Evolutionary conservation across 768 basidiomycete species (phyloP).

Genomic region (Leucosporidium creatinivorum): DNA sequence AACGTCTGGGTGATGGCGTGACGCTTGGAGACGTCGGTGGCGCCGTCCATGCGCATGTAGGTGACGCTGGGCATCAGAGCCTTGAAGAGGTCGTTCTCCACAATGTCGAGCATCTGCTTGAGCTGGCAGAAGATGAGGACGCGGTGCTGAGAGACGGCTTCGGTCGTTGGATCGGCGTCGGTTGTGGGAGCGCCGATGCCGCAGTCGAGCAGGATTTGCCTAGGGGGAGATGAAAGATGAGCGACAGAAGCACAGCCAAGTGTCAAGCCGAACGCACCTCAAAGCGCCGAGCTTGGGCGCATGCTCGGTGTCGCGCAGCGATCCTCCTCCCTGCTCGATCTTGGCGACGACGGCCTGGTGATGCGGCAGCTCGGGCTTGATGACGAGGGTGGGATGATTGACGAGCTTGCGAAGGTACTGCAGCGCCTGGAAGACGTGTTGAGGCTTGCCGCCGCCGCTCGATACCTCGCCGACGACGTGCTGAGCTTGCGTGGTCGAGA

Average conservation of each 20-base stretch:
- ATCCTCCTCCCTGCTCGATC: constrained; percentile 24
- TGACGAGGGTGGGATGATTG: constrained; percentile 88
- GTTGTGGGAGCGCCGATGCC: constrained; percentile 66
- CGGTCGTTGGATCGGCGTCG: constrained; percentile 50
- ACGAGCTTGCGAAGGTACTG: constrained; percentile 96
- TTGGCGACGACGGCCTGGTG: constrained; percentile 54
- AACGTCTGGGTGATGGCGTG: constrained; percentile 97
- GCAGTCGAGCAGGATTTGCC: constrained; percentile 88
- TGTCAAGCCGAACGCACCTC: constrained; percentile 51
- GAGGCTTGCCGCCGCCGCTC: constrained; percentile 42
- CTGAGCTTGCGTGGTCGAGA: constrained; percentile 60
- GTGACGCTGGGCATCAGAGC: constrained; percentile 88
- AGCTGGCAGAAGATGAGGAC: constrained; percentile 99
- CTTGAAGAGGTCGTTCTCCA: constrained; percentile 87
- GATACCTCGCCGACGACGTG: constrained; percentile 46
- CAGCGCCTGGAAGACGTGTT: constrained; percentile 89
- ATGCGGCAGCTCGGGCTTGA: constrained; percentile 58
- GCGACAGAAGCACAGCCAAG: neutral
- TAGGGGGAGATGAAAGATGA: constrained; percentile 40
- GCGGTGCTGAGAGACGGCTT: constrained; percentile 83
- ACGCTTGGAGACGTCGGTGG: constrained; percentile 84
- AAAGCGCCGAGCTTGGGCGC: constrained; percentile 90
- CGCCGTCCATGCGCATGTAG: constrained; percentile 95
- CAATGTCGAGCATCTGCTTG: constrained; percentile 98
- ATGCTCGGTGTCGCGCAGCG: constrained; percentile 70